Evolutionary conservation across 2,329 filamentous ascomycete species (phyloP), one percentile per base, ranked within the genome.

Genomic region (Cadophora luteo-olivacea): DNA sequence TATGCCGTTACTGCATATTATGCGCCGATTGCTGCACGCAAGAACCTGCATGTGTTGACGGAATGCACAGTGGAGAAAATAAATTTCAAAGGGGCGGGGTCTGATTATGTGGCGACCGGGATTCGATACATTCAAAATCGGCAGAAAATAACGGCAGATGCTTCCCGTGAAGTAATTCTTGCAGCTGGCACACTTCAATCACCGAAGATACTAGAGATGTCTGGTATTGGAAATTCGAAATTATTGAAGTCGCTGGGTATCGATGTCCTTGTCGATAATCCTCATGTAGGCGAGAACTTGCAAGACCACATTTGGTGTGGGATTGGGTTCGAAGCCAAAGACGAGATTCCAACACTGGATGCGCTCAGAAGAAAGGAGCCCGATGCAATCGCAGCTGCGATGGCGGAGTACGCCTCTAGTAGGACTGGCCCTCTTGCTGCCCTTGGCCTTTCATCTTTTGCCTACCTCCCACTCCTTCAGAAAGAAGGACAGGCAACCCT

Each of bases 221-320:
- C 79, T 9, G 77, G 78, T 12, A 74, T 80, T 24, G 77, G 77
- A 1, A 64, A 70, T 9, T 55, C 68, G 29, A 65, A 11, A 55
- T 54, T 33, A 0, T n/a, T 66, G 48, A 45, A 41, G 3, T 36
- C 16, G 8, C 11, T 36, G 1, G 64, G 64, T 3, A 66, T 66
- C 41, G 38, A 61, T 3, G 64, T 38, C 64, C 72, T 9, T 69
- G 74, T 75, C 5, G 64, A 70, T 3, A 65, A 70, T 33, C 67
- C 72, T 81, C 80, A 79, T 2, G 81, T 84, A 5, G 82, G 82
- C 19, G 74, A 78, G 41, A 79, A 79, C 57, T 71, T 79, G 4
- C 77, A 79, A 66, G 78, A 80, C 61, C 78, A 80, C 54, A 48
- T 62, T 5, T 65, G 61, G 4, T 49, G 19, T 19, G n/a, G n/a